Conservation (phyloP, 2,329 filamentous ascomycete species). For the Berkeleyomyces basicola region DNA sequence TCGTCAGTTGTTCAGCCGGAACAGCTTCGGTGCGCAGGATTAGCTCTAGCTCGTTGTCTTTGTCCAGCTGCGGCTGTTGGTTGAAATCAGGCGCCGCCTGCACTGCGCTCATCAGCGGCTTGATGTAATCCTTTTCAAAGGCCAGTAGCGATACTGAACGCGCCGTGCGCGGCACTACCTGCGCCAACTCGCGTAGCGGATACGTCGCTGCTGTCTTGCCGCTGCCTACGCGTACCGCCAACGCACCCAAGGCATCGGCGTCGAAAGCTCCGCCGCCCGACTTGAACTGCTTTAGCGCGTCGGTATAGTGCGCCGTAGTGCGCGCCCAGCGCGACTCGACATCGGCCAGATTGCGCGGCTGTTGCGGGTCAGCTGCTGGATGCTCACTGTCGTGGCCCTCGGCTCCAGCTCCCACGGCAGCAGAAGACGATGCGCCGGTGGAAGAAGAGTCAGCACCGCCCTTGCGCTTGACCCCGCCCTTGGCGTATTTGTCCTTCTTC, state of each 20-base stretch:
- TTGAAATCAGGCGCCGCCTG: constrained; percentile 37
- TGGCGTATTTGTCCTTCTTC: constrained; percentile 22
- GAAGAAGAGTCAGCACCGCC: constrained; percentile 14
- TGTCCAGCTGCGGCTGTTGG: constrained; percentile 41
- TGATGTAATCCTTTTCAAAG: constrained; percentile 29
- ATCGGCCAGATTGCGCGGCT: constrained; percentile 34
- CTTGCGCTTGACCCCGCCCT: constrained; percentile 14
- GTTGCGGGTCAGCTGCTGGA: constrained; percentile 23
- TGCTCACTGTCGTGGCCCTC: constrained; percentile 16
- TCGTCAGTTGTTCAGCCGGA: constrained; percentile 29
- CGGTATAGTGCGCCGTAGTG: constrained; percentile 27
- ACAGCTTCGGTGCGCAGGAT: constrained; percentile 37
- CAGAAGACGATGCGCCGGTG: constrained; percentile 14
- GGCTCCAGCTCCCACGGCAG: constrained; percentile 15
- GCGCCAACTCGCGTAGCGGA: constrained; percentile 38
- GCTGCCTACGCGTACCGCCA: constrained; percentile 23
- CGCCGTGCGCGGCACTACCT: constrained; percentile 32
- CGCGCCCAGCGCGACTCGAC: constrained; percentile 28
- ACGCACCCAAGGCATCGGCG: constrained; percentile 30
- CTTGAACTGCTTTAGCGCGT: constrained; percentile 26
- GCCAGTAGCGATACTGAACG: constrained; percentile 27
- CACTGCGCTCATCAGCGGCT: constrained; percentile 39
- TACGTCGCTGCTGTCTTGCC: constrained; percentile 20
- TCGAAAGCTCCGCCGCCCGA: constrained; percentile 36
- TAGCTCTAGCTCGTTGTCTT: constrained; percentile 44